Evolutionary conservation across 1,284 basidiomycete genomes (phyloP), one percentile per base, ranked within the genome.

Genomic region (Austroboletus novae-zelandiae): DNA sequence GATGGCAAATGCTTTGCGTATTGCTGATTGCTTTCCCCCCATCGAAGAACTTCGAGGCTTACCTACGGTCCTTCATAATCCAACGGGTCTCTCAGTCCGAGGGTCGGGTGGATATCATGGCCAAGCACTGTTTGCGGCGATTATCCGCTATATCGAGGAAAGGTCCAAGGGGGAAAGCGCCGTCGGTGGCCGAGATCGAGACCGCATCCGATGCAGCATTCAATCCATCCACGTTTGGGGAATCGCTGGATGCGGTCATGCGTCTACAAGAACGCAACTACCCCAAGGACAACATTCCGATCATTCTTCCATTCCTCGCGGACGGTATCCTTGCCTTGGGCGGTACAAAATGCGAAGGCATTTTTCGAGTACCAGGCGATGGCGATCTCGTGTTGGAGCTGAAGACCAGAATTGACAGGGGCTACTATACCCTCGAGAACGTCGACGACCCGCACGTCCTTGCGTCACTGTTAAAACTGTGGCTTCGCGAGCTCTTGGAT

Each of bases 121-220:
- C 93, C 15, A 91, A 91, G 64, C 88, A 93, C 65, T 92, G 91
- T 65, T 63, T 92, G 13, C 77, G 83, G 17, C 81, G 89, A 47
- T 74, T 95, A 1, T 76, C 75, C 6, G 76, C 80, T 47, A 85
- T 93, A 53, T 77, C 87, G 5, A 82, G 83, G 66, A 92, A 88
- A 62, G 91, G 92, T 0, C 89, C 89, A 0, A 75, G 91, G 56
- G 90, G 91, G 0, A 91, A 92, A 60, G 78, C 89, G 1, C 88
- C 92, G 3, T 83, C 83, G 3, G 71, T 82, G 11, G 77, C 84
- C 14, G 93, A 96, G 70, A 94, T 96, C 48, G 91, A 93, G 71
- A 91, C 87, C 10, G 92, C 91, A 23, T 87, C 89, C 42, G 91
- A 94, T 61, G 91, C 91, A 27, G 93, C 94, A 2, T 97, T 96